Percentiles rank a stretch among this genome's conserved stretches.
Conservation (phyloP, 2,329 filamentous ascomycete genomes). For the Pseudopyrenochaeta lycopersici region DNA sequence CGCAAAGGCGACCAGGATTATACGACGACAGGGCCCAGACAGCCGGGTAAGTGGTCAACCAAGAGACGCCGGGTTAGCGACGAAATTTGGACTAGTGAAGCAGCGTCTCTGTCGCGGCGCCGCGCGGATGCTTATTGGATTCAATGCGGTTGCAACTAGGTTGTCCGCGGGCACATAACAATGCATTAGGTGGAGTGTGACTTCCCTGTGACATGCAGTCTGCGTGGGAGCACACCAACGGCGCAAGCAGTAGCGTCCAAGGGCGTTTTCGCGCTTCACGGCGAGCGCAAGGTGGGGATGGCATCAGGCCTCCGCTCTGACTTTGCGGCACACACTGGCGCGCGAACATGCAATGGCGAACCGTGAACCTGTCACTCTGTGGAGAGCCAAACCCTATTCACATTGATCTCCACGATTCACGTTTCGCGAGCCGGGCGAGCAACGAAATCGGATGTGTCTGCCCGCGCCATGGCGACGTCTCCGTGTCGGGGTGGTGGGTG, state of each 20-base stretch:
- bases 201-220: background rate
- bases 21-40: conserved; percentile 11
- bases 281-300: background rate
- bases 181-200: background rate
- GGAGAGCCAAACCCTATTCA: conserved; percentile 6
- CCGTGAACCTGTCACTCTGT: conserved; percentile 5
- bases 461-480: conserved; percentile 8
- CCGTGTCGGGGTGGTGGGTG: conserved; percentile 8
- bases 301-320: background rate
- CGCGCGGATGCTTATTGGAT: conserved; percentile 4
- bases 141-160: background rate
- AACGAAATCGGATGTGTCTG: conserved; percentile 7
- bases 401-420: conserved; percentile 12
- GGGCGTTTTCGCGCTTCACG: background rate
- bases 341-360: conserved; percentile 3
- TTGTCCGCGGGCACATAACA: background rate
- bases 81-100: conserved; percentile 11
- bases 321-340: conserved; percentile 1
- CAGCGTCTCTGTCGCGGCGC: conserved; percentile 15
- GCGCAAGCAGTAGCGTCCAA: background rate
- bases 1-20: conserved; percentile 15
- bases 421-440: conserved; percentile 9
- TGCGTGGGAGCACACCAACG: background rate
- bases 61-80: conserved; percentile 8
- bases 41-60: conserved; percentile 11